These are phyloP conservation scores for Byssochlamys sp. DNA, from an alignment of 2,329 filamentous ascomycete species.

Conservation along the genomic window DNA sequence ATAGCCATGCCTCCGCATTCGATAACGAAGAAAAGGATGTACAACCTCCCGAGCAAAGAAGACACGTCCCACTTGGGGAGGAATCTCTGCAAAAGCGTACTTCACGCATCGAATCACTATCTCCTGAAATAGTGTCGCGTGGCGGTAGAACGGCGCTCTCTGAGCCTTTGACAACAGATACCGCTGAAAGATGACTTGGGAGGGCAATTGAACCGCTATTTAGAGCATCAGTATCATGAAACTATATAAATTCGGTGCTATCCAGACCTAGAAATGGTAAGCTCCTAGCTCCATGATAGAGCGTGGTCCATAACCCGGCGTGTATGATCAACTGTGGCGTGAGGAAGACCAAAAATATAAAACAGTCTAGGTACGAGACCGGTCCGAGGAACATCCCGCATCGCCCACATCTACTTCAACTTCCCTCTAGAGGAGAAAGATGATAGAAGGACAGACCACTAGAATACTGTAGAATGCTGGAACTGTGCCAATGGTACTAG, in stretches of 20 bases:
- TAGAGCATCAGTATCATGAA: neutral
- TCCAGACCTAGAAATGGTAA: conserved; percentile 59
- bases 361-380: conserved; percentile 66
- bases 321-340: conserved; percentile 61
- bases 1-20: conserved; percentile 64
- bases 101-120: conserved; percentile 67
- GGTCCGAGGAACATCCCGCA: conserved; percentile 60
- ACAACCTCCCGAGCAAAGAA: conserved; percentile 69
- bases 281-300: conserved; percentile 49
- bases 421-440: neutral
- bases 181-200: conserved; percentile 49
- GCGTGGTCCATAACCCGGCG: conserved; percentile 53
- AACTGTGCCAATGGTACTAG: no score
- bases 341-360: conserved; percentile 62
- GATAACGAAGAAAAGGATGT: conserved; percentile 63
- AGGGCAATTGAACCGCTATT: conserved; percentile 51
- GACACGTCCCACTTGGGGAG: conserved; percentile 58
- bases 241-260: neutral
- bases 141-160: conserved; percentile 55
- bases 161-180: conserved; percentile 39
- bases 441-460: no score
- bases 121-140: conserved; percentile 66
- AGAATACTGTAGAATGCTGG: no score
- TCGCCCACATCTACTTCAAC: neutral
- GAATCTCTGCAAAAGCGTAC: conserved; percentile 65